Evolutionary conservation across 1,139 yeast genomes (phyloP), one percentile per base, ranked within the genome.

Genomic region (Blastobotrys persicus): DNA sequence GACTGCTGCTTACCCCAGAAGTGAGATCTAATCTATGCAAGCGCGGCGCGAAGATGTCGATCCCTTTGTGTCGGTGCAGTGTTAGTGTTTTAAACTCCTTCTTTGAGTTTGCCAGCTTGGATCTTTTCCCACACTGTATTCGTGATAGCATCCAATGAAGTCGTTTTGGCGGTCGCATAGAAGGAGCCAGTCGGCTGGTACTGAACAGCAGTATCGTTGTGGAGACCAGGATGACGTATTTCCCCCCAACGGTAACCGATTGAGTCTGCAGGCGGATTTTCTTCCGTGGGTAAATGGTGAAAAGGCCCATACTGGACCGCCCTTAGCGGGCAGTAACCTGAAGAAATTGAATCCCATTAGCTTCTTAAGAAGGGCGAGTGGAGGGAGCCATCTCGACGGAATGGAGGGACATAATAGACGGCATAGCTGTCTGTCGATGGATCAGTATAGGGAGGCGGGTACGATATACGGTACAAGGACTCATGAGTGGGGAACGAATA

Each of bases 381-480:
- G 43, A 14, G 42, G 44, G 3, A 35, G 47, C 41, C 32, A 20
- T 26, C 20, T 40, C 3, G 44, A 45, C 11, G 45, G 31, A 7
- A 45, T 34, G 6, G 42, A 41, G 31, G n/a, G 31, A n/a, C 26
- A 48, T 9, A 20, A 23, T 26, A 6, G 31, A 34, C 38, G 18
- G n/a, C 20, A 34, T 13, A 33, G 47, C 19, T 42, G 48, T 28
- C 45, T 50, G 13, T 51, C 56, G 2, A 51, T 45, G 12, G 58
- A 58, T 31, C 59, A 52, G 7, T 59, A 58, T 45, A 51, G 47
- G 45, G 64, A 58, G 18, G 69, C 68, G 4, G 70, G 69, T 11
- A 56, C 60, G 23, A 66, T 66, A 31, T 60, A 59, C 46, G 70
- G 70, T 34, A 66, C 69, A 14, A 50, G 68, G 31, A 61, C 62